Conservation (phyloP, 2,329 filamentous ascomycete species). For the Epichloe sibirici region DNA sequence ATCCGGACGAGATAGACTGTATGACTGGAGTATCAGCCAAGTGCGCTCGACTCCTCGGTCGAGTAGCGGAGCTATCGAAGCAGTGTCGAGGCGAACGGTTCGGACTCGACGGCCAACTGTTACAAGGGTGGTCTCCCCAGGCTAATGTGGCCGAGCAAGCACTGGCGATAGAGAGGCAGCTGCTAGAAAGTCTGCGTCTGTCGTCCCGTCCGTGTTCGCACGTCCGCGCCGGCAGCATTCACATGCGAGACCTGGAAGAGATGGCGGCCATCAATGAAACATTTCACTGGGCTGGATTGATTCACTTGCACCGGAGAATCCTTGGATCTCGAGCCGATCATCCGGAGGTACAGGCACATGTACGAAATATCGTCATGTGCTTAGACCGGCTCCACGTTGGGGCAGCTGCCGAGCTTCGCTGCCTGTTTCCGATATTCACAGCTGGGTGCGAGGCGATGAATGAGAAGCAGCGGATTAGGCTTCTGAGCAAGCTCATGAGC, state of each 20-base stretch:
- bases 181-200: slow-evolving; percentile 42
- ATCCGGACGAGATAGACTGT: slow-evolving; percentile 60
- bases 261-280: slow-evolving; percentile 63
- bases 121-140: slow-evolving; percentile 45
- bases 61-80: slow-evolving; percentile 59
- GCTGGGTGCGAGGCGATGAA: slow-evolving; percentile 63
- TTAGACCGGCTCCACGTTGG: slow-evolving; percentile 51
- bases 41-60: slow-evolving; percentile 69
- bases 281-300: slow-evolving; percentile 66
- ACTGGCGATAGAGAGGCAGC: slow-evolving; percentile 44
- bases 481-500: slow-evolving; percentile 52
- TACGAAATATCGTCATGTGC: slow-evolving; percentile 50
- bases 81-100: slow-evolving; percentile 56
- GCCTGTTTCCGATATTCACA: slow-evolving; percentile 73
- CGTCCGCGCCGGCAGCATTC: slow-evolving; percentile 34
- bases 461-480: slow-evolving; percentile 39
- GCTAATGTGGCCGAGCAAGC: slow-evolving; percentile 34
- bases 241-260: slow-evolving; percentile 45
- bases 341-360: slow-evolving; percentile 47
- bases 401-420: slow-evolving; percentile 60
- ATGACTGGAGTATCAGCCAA: slow-evolving; percentile 47
- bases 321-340: slow-evolving; percentile 48
- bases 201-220: slow-evolving; percentile 32
- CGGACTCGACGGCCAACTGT: slow-evolving; percentile 25
- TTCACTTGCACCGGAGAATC: slow-evolving; percentile 65